Evolutionary conservation across 2,329 filamentous ascomycete species (phyloP), one percentile per base, ranked within the genome.

Genomic region (Colletotrichum cereale): DNA sequence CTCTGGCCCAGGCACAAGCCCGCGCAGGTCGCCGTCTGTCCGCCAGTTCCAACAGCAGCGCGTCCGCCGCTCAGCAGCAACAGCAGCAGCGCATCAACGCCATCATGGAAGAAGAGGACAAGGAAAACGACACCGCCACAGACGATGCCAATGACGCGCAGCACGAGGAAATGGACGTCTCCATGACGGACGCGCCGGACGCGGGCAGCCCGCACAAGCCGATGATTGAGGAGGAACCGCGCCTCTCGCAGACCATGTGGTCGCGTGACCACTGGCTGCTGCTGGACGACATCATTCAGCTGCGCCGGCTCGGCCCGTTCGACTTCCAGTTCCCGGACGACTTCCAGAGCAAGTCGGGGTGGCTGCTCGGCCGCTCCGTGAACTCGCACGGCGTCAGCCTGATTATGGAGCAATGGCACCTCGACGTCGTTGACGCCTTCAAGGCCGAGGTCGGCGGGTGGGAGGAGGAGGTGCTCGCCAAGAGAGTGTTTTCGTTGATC

Each of bases 351-450:
- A 74, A 75, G 21, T 78, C 80, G 1, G 77, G 78, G 52, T 76
- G 78, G 52, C 82, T 86, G 40, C 79, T 88, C 2, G 86, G 87
- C 67, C 87, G 85, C 76, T 82, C 80, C 34, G 84, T 89, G 67
- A 77, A 78, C 31, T 83, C 85, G 36, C 83, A 85, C 44, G 85
- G 83, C 56, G 81, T 84, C 76, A 78, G 79, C 5, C 80, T 90
- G 80, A 73, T 80, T 29, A 80, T 90, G 24, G 84, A 89, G 78
- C 77, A 81, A 67, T 90, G 88, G 88, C 88, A 90, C 71, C 78
- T 90, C 24, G 88, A 90, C 70, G 83, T 89, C 65, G 83, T 90
- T 31, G 85, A 89, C 69, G 87, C 85, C 3, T 90, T 90, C 75
- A 80, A 79, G 67, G 76, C 76, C 16, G 81, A 85, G 69, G 82